Conservation (phyloP, 768 basidiomycete genomes). For the Suillus lakei region DNA sequence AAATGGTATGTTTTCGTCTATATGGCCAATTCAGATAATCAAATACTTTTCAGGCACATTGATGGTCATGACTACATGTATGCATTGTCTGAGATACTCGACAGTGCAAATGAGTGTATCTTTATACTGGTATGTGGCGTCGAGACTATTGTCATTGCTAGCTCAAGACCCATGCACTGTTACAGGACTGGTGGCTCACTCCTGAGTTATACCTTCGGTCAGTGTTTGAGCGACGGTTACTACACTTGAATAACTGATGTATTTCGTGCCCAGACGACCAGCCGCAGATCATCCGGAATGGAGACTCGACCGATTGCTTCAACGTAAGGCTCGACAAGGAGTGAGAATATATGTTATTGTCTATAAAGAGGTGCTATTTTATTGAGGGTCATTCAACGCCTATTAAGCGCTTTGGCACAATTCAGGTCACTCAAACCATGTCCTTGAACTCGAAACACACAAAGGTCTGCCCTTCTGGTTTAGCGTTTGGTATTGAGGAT, state of each 20-base stretch:
- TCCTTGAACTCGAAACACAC: constrained; percentile 86
- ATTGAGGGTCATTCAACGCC: not conserved
- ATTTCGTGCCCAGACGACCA: constrained; percentile 55
- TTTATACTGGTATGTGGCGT: constrained; percentile 71
- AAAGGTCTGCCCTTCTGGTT: constrained; percentile 48
- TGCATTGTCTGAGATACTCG: constrained; percentile 90
- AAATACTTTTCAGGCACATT: constrained; percentile 60
- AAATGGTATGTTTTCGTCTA: constrained; percentile 66
- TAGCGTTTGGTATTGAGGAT: not conserved
- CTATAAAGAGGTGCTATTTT: constrained; percentile 81
- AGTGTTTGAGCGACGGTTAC: not conserved
- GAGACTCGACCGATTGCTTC: constrained; percentile 83
- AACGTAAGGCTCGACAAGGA: constrained; percentile 89
- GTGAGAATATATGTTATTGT: constrained; percentile 92
- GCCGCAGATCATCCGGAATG: constrained; percentile 85
- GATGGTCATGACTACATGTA: constrained; percentile 98
- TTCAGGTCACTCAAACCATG: constrained; percentile 89
- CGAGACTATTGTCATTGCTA: not conserved
- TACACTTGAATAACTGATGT: constrained; percentile 9
- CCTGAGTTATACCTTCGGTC: constrained; percentile 90
- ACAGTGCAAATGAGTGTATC: constrained; percentile 79
- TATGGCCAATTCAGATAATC: not conserved
- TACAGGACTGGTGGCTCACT: constrained; percentile 90
- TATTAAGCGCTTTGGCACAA: not conserved
- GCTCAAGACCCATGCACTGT: constrained; percentile 7